Evolutionary conservation across 257 asterid species (phyloP).

Genomic region (Primulina eburnea): DNA sequence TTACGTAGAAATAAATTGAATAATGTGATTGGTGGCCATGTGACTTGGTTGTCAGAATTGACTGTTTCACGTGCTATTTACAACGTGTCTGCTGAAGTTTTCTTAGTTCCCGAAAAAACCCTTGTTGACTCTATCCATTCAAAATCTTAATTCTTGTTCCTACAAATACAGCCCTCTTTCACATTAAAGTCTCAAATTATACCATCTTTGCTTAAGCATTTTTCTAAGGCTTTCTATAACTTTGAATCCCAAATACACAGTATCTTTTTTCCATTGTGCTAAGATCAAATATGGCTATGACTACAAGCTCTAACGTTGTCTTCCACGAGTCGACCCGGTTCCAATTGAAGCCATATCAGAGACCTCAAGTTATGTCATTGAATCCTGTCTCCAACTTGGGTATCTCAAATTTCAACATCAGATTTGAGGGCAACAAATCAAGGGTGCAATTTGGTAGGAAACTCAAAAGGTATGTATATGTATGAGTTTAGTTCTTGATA

Average conservation of each 20-base stretch:
- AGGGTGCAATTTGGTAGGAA: not conserved
- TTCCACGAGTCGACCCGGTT: slow-evolving; percentile 8
- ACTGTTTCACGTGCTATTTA: not conserved
- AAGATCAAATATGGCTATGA: slow-evolving; percentile 25
- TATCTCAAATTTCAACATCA: slow-evolving; percentile 23
- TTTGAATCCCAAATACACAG: not conserved
- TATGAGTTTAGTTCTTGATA: not conserved
- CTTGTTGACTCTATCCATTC: not conserved
- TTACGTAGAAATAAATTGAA: not conserved
- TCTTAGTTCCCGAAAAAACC: not conserved
- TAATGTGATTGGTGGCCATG: not conserved
- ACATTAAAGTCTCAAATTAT: not conserved
- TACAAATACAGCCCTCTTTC: not conserved
- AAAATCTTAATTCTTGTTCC: not conserved
- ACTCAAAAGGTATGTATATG: slow-evolving; percentile 24
- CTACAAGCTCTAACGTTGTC: slow-evolving; percentile 25
- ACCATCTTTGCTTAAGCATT: not conserved
- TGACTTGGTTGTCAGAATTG: not conserved
- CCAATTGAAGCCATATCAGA: not conserved
- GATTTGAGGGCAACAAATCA: slow-evolving; percentile 17
- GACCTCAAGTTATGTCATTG: not conserved
- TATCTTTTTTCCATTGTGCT: not conserved
- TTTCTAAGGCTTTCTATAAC: not conserved
- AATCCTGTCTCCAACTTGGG: slow-evolving; percentile 19
- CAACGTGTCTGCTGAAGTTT: slow-evolving; percentile 6